A percentile compares a stretch with the other conserved stretches of the same genome.
These are phyloP conservation scores for Aureobasidium sp. DNA, from an alignment of 2,329 filamentous ascomycete genomes.

Conservation along the genomic window DNA sequence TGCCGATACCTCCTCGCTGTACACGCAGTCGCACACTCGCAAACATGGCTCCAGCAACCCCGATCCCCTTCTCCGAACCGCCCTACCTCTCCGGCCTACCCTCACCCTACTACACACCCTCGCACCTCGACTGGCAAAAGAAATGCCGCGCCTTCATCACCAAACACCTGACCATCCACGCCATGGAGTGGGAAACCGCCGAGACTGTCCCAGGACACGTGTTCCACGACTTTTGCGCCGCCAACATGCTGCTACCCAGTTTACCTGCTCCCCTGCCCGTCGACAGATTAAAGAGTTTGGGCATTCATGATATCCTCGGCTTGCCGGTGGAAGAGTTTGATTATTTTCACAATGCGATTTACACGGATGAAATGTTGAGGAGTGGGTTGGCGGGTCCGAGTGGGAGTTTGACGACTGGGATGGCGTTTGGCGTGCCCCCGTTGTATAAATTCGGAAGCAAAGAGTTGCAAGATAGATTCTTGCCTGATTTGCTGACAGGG, in stretches of 20 bases:
- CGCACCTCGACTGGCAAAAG: conserved; percentile 61
- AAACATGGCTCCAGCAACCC: conserved; percentile 17
- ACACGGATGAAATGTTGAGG: conserved; percentile 62
- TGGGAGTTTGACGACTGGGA: conserved; percentile 61
- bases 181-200: conserved; percentile 62
- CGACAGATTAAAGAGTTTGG: conserved; percentile 58
- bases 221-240: conserved; percentile 56
- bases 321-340: conserved; percentile 67
- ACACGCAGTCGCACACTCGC: neutral
- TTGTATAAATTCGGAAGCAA: conserved; percentile 61
- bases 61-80: conserved; percentile 65
- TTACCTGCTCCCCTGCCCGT: conserved; percentile 63
- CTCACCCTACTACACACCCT: conserved; percentile 62
- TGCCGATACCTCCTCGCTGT: neutral
- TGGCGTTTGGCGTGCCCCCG: conserved; percentile 66
- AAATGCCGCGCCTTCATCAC: conserved; percentile 60
- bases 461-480: conserved; percentile 56
- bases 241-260: conserved; percentile 64
- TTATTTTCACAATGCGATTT: conserved; percentile 64
- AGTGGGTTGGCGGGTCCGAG: conserved; percentile 58
- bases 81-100: conserved; percentile 64
- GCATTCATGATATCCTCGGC: conserved; percentile 60
- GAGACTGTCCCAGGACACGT: conserved; percentile 58
- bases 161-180: conserved; percentile 55
- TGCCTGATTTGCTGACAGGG: conserved; percentile 62